Conservation (phyloP, 805 yeast genomes). For the Saccharomyces paradoxus region DNA sequence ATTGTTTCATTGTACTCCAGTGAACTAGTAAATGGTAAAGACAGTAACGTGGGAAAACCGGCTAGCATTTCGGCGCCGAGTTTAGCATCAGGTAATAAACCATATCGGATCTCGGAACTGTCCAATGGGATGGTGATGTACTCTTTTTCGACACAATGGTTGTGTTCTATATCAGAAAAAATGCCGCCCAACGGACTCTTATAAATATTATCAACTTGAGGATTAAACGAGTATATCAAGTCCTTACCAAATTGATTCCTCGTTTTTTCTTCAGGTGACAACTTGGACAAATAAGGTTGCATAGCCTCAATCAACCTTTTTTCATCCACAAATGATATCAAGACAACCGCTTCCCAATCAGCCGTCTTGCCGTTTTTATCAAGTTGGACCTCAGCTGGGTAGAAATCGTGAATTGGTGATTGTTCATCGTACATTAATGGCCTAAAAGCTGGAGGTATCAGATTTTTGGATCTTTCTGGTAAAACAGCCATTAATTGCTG, state of each 20-base stretch:
- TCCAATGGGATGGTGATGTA: constrained; percentile 44
- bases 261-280: constrained; percentile 59
- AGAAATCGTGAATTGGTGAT: constrained; percentile 84
- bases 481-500: constrained; percentile 96
- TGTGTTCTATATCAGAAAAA: constrained; percentile 69
- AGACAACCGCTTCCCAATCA: constrained; percentile 95
- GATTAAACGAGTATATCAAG: constrained; percentile 61
- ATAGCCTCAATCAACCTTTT: constrained; percentile 64
- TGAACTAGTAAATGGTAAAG: constrained; percentile 51
- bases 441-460: constrained; percentile 73
- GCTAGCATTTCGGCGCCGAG: constrained; percentile 67
- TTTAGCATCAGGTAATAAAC: constrained; percentile 58
- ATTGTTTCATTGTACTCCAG: constrained; percentile 55
- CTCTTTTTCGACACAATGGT: constrained; percentile 63
- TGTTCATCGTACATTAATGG: constrained; percentile 75
- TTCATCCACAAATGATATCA: constrained; percentile 86
- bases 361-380: constrained; percentile 94
- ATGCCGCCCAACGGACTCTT: constrained; percentile 71
- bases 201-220: constrained; percentile 60
- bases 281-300: constrained; percentile 50
- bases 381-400: constrained; percentile 78
- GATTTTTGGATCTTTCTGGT: constrained; percentile 79
- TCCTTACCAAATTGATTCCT: constrained; percentile 74
- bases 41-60: constrained; percentile 80
- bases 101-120: constrained; percentile 37